Evolutionary conservation across 2,329 filamentous ascomycete species (phyloP), one percentile per base, ranked within the genome.

Genomic region (Thielaviopsis punctulata): DNA sequence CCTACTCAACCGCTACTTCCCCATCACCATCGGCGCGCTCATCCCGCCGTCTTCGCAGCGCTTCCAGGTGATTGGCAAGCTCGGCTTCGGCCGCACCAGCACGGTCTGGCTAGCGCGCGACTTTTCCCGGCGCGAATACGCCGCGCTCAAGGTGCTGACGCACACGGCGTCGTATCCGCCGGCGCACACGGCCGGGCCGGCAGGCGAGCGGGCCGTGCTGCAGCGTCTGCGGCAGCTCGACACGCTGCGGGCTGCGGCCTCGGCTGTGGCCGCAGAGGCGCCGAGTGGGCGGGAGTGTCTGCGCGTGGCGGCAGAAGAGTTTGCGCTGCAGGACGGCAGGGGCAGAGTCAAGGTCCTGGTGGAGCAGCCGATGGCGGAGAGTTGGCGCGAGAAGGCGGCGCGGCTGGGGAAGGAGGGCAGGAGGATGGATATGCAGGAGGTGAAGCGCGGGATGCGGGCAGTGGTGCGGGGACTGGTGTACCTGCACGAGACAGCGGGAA

Each of bases 1-100:
- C n/a, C n/a, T n/a, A n/a, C n/a, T n/a, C n/a, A n/a, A n/a, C n/a
- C 30, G 30, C 21, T 48, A 48, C 30, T 48, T 48, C 27, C 46
- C 46, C 30, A 30, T 48, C 8, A 19, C 21, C 46, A 48, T 48
- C 18, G 46, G 46, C 27, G 46, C n/a, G n/a, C 7, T 33, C 9
- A 22, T 22, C 27, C 25, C 22, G 25, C 30, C 9, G 30, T 13
- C 3, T 2, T 19, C 6, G 10, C 27, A 18, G 19, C 46, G 46
- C 30, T 48, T 23, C 21, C 46, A 48, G 22, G 10, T 48, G 4
- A 21, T 48, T 15, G 46, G 46, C 27, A 48, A 48, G 46, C 46
- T 48, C 18, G 46, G 46, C 18, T 48, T 48, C 27, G 46, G 46
- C 10, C 46, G 46, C 27, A 48, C 46, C 18, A 48, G 46, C 46